Conservation (phyloP, 148 eudicot species). For the Rhododendron mucronatum region DNA sequence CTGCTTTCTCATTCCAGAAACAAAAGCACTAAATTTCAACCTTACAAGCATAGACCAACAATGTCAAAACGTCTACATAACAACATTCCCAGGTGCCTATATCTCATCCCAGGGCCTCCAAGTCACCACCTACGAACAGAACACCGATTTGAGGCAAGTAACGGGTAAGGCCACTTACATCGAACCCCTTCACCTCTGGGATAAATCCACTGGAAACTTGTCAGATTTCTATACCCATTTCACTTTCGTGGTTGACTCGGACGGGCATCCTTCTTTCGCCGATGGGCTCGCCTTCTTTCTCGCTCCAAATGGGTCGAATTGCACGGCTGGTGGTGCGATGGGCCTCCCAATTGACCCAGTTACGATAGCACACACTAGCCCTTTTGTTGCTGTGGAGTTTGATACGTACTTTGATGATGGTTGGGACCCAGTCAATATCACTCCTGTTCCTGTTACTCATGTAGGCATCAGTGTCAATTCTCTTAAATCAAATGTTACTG, state of each 20-base stretch:
- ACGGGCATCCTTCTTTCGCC: neutral
- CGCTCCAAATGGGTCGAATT: neutral
- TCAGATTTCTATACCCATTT: conserved; percentile 8
- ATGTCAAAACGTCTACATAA: neutral
- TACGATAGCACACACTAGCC: neutral
- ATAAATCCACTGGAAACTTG: neutral
- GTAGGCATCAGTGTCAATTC: conserved; percentile 8
- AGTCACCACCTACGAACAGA: neutral
- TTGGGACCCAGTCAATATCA: neutral
- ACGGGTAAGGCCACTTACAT: neutral
- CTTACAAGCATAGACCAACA: neutral
- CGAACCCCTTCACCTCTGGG: conserved; percentile 5
- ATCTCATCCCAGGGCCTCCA: neutral
- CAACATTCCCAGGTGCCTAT: neutral
- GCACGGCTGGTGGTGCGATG: neutral
- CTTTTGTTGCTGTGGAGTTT: conserved; percentile 21
- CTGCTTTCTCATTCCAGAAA: neutral
- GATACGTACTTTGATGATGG: neutral
- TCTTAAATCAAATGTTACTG: conserved; percentile 4
- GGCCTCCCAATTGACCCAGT: neutral
- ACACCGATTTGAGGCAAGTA: neutral
- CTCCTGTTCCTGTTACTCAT: neutral
- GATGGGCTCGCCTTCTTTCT: neutral
- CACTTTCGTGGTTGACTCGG: neutral
- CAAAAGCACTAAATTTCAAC: neutral